Conservation (phyloP, 2,329 filamentous ascomycete species). For the Emmonsiellopsis sp. region DNA sequence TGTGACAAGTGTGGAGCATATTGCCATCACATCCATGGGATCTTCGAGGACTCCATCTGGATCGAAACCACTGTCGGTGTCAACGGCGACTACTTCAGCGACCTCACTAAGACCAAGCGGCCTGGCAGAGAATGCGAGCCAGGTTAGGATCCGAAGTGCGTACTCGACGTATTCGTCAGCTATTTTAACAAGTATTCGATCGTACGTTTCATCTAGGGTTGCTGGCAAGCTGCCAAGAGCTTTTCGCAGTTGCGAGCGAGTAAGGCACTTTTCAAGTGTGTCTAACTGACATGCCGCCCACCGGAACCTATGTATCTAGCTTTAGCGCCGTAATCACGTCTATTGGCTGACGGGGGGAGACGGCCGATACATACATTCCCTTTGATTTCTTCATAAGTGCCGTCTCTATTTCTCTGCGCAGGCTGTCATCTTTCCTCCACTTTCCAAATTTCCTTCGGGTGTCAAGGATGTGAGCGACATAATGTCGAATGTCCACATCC, state of each 20-base stretch:
- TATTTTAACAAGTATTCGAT: conserved; percentile 20
- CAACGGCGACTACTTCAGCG: conserved; percentile 17
- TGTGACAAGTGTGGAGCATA: conserved; percentile 18
- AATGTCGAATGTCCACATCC: conserved; percentile 16
- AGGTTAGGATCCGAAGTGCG: conserved; percentile 15
- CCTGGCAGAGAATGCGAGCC: conserved; percentile 15
- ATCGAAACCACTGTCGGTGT: conserved; percentile 8
- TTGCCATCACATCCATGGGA: conserved; percentile 12
- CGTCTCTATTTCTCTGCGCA: conserved; percentile 5
- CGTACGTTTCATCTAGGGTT: conserved; percentile 22
- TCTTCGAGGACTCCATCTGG: conserved; percentile 11
- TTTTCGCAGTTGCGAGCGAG: conserved; percentile 13
- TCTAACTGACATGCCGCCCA: conserved; percentile 21
- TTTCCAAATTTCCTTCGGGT: conserved; percentile 11
- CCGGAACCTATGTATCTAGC: conserved; percentile 16
- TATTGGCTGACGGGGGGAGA: background rate
- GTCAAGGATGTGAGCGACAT: conserved; percentile 11
- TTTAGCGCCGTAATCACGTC: conserved; percentile 1
- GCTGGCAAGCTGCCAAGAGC: conserved; percentile 17
- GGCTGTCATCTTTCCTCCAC: conserved; percentile 9
- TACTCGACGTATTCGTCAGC: conserved; percentile 11
- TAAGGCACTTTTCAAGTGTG: conserved; percentile 12
- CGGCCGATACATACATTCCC: conserved; percentile 2
- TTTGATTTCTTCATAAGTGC: conserved; percentile 1
- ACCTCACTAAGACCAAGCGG: conserved; percentile 17